phyloP scores from a whole-genome alignment of 495 filamentous ascomycete genomes.

The Cercophora newfieldiana region DNA sequence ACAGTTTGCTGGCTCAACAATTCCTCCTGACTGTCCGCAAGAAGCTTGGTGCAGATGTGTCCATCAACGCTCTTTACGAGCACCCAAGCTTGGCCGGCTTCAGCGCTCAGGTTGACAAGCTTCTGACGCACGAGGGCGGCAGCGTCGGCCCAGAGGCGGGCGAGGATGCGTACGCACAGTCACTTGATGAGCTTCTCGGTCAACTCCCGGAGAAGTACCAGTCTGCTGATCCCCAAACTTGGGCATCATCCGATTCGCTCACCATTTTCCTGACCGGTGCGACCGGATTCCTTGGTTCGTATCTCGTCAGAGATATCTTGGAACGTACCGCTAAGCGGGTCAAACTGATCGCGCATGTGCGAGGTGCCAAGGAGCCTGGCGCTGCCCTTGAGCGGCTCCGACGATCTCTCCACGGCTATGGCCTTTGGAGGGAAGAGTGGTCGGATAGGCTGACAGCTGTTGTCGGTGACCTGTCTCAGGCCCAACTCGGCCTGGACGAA shows the following conservation, averaged over 20 bases:
- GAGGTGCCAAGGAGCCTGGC: conserved; percentile 54
- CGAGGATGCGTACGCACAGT: conserved; percentile 67
- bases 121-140: conserved; percentile 38
- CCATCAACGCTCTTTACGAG: conserved; percentile 75
- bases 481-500: conserved; percentile 68
- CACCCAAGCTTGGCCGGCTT: conserved; percentile 73
- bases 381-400: conserved; percentile 53
- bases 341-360: conserved; percentile 77
- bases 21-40: conserved; percentile 70
- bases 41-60: conserved; percentile 64
- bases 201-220: conserved; percentile 41
- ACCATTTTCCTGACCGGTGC: conserved; percentile 86
- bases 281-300: conserved; percentile 88
- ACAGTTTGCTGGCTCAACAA: conserved; percentile 84
- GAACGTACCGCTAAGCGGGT: conserved; percentile 54
- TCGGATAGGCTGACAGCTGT: conserved; percentile 60
- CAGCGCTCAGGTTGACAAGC: conserved; percentile 70
- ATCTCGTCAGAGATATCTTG: conserved; percentile 74
- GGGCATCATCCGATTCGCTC: conserved; percentile 36
- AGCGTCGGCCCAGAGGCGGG: conserved; percentile 50
- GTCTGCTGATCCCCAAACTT: conserved; percentile 33
- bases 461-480: conserved; percentile 69
- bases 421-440: conserved; percentile 79
- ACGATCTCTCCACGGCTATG: conserved; percentile 66
- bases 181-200: conserved; percentile 50